Conservation (phyloP, 805 yeast species). For the Metschnikowia matae region DNA sequence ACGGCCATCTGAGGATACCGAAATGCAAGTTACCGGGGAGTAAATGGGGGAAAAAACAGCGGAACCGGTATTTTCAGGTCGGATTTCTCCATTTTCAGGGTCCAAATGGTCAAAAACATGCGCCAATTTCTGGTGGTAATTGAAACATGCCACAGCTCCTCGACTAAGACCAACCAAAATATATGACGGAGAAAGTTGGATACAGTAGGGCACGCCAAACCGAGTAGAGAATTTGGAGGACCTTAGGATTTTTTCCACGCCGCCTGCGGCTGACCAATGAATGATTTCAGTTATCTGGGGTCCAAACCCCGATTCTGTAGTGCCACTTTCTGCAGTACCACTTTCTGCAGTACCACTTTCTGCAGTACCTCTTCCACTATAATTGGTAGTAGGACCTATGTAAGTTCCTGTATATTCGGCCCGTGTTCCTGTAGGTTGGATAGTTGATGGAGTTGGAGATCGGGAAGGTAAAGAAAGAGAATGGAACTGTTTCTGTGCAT, state of each 20-base stretch:
- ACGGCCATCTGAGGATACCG: conserved; percentile 65
- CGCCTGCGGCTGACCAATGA: conserved; percentile 25
- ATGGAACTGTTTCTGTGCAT: neutral
- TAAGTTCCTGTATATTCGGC: no score
- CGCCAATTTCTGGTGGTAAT: conserved; percentile 58
- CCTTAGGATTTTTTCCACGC: conserved; percentile 19
- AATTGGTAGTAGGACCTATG: no score
- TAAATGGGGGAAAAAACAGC: no score
- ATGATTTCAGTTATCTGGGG: conserved; percentile 10
- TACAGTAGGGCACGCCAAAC: conserved; percentile 22
- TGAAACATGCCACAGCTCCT: conserved; percentile 65
- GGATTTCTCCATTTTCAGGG: neutral
- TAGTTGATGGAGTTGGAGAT: no score
- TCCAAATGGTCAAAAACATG: conserved; percentile 28
- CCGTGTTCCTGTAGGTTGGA: no score
- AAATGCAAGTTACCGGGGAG: conserved; percentile 27
- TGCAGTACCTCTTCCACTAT: no score
- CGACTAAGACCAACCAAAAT: conserved; percentile 67
- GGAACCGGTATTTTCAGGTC: neutral
- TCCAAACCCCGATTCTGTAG: no score
- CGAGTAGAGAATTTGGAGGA: conserved; percentile 20
- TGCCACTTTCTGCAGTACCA: no score
- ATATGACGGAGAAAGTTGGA: conserved; percentile 29
- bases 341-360: no score
- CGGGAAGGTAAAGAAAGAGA: neutral